Evolutionary conservation across 306 rosid genomes (phyloP), one percentile per base, ranked within the genome.

Genomic region (Casuarina glauca): DNA sequence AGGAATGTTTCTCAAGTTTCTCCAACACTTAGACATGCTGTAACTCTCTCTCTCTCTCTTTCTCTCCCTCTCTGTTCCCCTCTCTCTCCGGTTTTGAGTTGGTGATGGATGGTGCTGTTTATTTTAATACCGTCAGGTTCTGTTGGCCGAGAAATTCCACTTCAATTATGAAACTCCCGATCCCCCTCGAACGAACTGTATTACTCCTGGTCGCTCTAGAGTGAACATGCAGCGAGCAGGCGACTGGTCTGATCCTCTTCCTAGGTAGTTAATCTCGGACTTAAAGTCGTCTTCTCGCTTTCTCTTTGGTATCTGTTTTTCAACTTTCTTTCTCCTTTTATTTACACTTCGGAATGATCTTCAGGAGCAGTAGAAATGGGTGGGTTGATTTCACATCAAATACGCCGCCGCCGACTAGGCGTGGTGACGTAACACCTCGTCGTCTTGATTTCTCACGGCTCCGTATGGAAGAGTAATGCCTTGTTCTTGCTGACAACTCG

Each of bases 131-230:
- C 35, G 43, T 49, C 80, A 95, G 97, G 99, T 86, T 81, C 38
- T 87, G 58, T 41, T 81, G 73, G 99, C 99, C 63, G 89, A 93
- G 84, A 96, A 91, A 78, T 86, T 83, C 81, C 84, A 95, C 88
- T 95, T 95, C 78, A 89, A 95, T 79, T 93, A 87, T 82, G 93
- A 97, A 41, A 95, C 97, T 57, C 96, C 99, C 9, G 97, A 93
- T 20, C 26, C 26, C 26, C 26, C 26, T 20, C 26, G 26, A 20
- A 20, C 26, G 26, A 20, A 20, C 26, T 20, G 26, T 20, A 20
- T 20, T 20, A 20, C 26, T 20, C 26, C 26, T 20, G 26, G 93
- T 80, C 97, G 97, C 60, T 86, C 91, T 71, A 82, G 97, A 88
- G 90, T 78, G 86, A 54, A 81, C 83, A 64, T 97, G 20, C 82